Percentiles rank a stretch among this genome's conserved stretches.
Conservation (phyloP, 2,329 filamentous ascomycete species). For the Ustulina deusta region DNA sequence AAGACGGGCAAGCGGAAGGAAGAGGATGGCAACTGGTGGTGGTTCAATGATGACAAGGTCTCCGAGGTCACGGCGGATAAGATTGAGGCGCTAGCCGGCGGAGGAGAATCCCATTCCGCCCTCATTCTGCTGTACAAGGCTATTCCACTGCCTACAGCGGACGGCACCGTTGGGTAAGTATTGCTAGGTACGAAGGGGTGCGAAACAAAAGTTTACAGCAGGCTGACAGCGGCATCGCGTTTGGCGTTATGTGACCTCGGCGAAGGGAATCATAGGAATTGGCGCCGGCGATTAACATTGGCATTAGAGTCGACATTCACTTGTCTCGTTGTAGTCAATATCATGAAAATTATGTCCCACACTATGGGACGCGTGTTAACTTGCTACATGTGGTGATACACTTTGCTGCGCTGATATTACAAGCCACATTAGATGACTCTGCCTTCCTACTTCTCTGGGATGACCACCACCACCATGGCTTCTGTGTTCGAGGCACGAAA, state of each 20-base stretch:
- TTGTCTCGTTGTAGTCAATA: constrained; percentile 9
- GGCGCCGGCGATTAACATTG: constrained; percentile 39
- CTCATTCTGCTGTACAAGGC: constrained; percentile 84
- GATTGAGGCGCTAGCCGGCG: constrained; percentile 89
- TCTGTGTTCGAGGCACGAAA: neutral
- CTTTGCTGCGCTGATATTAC: constrained; percentile 13
- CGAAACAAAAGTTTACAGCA: constrained; percentile 1
- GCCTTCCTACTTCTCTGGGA: neutral
- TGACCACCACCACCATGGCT: neutral
- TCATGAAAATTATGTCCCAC: neutral
- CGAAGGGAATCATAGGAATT: constrained; percentile 13
- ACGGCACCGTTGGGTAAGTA: constrained; percentile 55
- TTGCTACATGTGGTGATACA: constrained; percentile 28
- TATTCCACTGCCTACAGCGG: constrained; percentile 73
- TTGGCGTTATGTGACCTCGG: constrained; percentile 39
- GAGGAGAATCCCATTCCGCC: constrained; percentile 87
- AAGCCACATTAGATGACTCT: neutral
- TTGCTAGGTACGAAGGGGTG: neutral
- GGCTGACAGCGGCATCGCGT: constrained; percentile 37
- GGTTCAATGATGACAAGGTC: constrained; percentile 99
- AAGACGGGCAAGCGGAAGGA: constrained; percentile 81
- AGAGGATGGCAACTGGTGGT: constrained; percentile 98
- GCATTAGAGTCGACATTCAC: constrained; percentile 36
- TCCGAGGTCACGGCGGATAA: constrained; percentile 91
- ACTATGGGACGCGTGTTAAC: neutral